Conservation (phyloP, 2,329 filamentous ascomycete genomes). For the Trichoderma harzianum region DNA sequence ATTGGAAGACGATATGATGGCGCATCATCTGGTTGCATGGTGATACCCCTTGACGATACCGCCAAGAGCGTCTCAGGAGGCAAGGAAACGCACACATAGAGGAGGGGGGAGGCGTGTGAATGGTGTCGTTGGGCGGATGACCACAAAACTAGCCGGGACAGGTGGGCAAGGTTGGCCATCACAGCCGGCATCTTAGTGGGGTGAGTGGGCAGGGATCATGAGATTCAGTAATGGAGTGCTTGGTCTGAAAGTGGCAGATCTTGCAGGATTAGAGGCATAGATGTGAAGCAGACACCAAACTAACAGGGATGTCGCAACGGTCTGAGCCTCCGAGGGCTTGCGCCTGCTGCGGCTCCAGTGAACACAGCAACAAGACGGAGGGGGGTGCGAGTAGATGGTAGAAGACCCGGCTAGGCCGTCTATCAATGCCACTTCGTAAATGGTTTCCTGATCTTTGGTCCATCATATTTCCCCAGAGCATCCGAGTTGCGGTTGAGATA, state of each 20-base stretch:
- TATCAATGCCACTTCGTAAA: background rate
- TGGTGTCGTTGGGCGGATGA: slow-evolving; percentile 8
- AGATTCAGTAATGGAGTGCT: slow-evolving; percentile 15
- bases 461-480: background rate
- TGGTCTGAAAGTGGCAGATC: slow-evolving; percentile 17
- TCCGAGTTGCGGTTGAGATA: background rate
- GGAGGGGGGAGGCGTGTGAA: background rate
- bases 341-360: background rate
- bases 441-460: background rate
- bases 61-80: background rate
- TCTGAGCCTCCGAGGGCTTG: background rate
- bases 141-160: slow-evolving; percentile 10
- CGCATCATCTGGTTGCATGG: slow-evolving; percentile 10
- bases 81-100: background rate
- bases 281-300: background rate
- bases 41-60: background rate
- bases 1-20: slow-evolving; percentile 8
- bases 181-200: slow-evolving; percentile 15
- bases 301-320: background rate
- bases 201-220: slow-evolving; percentile 19
- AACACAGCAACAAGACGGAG: background rate
- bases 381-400: background rate
- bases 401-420: background rate
- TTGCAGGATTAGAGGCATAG: slow-evolving; percentile 12
- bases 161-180: slow-evolving; percentile 2